A percentile compares a stretch with the other conserved stretches of the same genome.
These are phyloP conservation scores for Saussurea involucrata DNA, from an alignment of 129 eudicot genomes.

Conservation along the genomic window DNA sequence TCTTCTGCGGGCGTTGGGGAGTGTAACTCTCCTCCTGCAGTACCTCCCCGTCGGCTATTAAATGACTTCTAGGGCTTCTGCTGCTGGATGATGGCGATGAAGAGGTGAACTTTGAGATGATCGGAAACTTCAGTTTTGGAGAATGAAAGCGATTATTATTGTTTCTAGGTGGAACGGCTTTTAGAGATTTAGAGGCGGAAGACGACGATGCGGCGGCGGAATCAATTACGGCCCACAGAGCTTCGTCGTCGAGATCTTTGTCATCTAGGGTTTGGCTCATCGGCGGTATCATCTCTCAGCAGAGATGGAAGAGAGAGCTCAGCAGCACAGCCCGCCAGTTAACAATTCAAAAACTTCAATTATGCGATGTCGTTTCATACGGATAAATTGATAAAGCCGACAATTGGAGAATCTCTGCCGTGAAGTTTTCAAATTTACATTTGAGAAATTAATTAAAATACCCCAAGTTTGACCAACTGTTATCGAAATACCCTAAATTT, in stretches of 20 bases:
- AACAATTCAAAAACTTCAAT: not conserved
- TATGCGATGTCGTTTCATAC: not conserved
- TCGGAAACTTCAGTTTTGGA: constrained; percentile 32
- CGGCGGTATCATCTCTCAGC: constrained; percentile 20
- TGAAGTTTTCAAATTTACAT: no score
- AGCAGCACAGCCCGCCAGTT: constrained; percentile 22
- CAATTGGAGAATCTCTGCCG: not conserved
- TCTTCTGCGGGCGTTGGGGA: constrained; percentile 43
- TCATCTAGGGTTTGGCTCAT: constrained; percentile 53
- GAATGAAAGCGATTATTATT: constrained; percentile 23
- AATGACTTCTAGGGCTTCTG: constrained; percentile 28
- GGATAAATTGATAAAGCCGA: not conserved
- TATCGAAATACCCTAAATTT: no score
- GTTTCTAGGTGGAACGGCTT: constrained; percentile 9
- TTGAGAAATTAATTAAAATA: no score
- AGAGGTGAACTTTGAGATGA: constrained; percentile 21
- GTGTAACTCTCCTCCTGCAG: constrained; percentile 19
- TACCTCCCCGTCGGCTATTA: constrained; percentile 36
- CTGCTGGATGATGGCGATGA: constrained; percentile 13
- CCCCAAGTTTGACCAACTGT: no score
- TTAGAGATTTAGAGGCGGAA: constrained; percentile 44
- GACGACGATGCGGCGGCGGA: constrained; percentile 50
- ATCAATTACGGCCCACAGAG: constrained; percentile 88
- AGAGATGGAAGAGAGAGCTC: not conserved
- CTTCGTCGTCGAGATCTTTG: constrained; percentile 90